phyloP scores from a whole-genome alignment of 176 grass and related monocot genomes.

The Oryza meyeriana region DNA sequence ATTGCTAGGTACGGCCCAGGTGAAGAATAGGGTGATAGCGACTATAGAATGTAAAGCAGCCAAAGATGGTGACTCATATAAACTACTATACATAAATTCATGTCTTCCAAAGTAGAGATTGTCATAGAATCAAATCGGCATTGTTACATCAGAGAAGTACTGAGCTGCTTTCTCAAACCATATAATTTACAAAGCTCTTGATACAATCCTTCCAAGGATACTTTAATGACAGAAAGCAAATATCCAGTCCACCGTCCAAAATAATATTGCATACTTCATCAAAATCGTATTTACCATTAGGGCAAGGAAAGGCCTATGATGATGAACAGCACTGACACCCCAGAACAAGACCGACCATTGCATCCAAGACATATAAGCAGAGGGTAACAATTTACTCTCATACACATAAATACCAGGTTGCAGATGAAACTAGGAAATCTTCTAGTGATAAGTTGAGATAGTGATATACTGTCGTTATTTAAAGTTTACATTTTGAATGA shows the following conservation, averaged over 20 bases:
- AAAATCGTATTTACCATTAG: background rate
- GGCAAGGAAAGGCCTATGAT: background rate
- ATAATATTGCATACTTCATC: background rate
- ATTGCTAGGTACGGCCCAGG: too few relatives aligned
- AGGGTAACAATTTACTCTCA: background rate
- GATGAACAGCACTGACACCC: background rate
- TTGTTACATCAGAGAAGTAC: too few relatives aligned
- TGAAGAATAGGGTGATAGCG: background rate
- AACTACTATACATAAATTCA: background rate
- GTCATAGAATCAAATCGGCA: background rate
- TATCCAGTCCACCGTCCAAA: background rate
- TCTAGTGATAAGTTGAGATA: background rate
- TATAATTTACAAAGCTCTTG: background rate
- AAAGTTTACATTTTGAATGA: background rate
- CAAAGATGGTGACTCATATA: background rate
- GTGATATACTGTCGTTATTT: too few relatives aligned
- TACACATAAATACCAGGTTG: background rate
- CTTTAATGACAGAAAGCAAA: background rate
- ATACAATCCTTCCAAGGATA: background rate
- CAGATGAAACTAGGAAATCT: background rate
- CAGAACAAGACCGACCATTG: background rate
- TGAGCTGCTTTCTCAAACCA: background rate
- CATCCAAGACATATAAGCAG: background rate
- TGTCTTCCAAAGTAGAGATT: background rate
- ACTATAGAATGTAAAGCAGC: background rate